Evolutionary conservation across 2,329 filamentous ascomycete genomes (phyloP), one percentile per base, ranked within the genome.

Genomic region (Arthrobotrys musiformis): DNA sequence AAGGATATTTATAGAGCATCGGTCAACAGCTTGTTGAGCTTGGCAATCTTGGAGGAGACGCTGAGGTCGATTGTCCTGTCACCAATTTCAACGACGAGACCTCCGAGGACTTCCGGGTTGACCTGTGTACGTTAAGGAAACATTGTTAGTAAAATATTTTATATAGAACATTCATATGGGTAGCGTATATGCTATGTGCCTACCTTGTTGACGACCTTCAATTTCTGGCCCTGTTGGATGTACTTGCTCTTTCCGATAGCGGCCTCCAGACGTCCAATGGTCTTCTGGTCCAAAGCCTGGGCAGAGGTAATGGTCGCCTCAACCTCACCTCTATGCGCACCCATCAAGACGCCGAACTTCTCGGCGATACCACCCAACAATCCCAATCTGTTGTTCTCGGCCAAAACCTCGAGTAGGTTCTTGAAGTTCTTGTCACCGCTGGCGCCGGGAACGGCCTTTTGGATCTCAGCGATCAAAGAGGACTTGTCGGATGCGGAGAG

Each of bases 1-100:
- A 24, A 5, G 28, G 5, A 11, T 28, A 13, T 70, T 92, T 97
- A 99, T 92, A 99, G 88, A 85, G 91, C 89, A 86, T 99, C 95
- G 82, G 89, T 94, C 84, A 99, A 92, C 85, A 97, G 91, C 91
- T 98, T 99, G 93, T 99, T 99, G 90, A 99, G 93, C 90, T 93
- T 97, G 85, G 92, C 89, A 86, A 99, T 91, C 89, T 94, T 96
- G 84, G 92, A 88, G 60, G 94, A 94, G 83, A 99, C 94, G 86
- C 92, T 95, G 82, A 97, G 91, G 86, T 99, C 95, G 84, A 99
- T 97, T 85, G 94, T 98, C 84, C 94, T 92, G 89, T 98, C 94
- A 83, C 94, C 94, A 81, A 98, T 92, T 87, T 98, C 94, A 83
- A 99, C 94, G 80, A 99, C 86, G 81, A 99, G 90, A 79, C 95